Evolutionary conservation across 208 protist genomes (phyloP).

Genomic region (Leishmania tarentolae): DNA sequence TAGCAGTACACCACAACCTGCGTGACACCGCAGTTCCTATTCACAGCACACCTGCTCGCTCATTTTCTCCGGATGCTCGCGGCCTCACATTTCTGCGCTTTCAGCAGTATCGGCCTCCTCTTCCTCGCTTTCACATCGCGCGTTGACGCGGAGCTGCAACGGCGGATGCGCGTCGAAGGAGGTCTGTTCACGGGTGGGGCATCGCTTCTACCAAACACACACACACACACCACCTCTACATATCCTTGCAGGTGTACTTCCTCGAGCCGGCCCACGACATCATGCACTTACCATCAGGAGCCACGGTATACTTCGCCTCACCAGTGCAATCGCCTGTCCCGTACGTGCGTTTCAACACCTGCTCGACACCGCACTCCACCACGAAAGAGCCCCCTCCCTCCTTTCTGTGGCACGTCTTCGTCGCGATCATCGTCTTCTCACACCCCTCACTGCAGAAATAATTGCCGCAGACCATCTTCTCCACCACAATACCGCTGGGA

Average conservation of each 20-base stretch:
- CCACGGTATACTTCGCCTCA: conserved; percentile 7
- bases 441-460: conserved; percentile 23
- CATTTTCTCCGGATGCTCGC: neutral
- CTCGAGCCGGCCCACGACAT: conserved; percentile 15
- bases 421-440: neutral
- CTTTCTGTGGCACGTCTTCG: conserved; percentile 13
- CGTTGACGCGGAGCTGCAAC: neutral
- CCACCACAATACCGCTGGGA: conserved; percentile 5
- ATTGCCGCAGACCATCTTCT: conserved; percentile 28
- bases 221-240: neutral
- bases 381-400: conserved; percentile 9
- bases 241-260: conserved; percentile 7
- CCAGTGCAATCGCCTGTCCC: conserved; percentile 35
- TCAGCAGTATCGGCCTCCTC: neutral
- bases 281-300: conserved; percentile 22
- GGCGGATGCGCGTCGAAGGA: neutral
- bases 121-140: neutral
- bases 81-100: neutral
- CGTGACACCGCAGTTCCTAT: neutral
- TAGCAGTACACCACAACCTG: neutral
- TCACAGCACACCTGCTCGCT: neutral
- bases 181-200: neutral
- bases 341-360: conserved; percentile 38
- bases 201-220: neutral
- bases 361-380: conserved; percentile 38